Evolutionary conservation across 2,329 filamentous ascomycete genomes (phyloP), one percentile per base, ranked within the genome.

Genomic region (Clonostachys chloroleuca): DNA sequence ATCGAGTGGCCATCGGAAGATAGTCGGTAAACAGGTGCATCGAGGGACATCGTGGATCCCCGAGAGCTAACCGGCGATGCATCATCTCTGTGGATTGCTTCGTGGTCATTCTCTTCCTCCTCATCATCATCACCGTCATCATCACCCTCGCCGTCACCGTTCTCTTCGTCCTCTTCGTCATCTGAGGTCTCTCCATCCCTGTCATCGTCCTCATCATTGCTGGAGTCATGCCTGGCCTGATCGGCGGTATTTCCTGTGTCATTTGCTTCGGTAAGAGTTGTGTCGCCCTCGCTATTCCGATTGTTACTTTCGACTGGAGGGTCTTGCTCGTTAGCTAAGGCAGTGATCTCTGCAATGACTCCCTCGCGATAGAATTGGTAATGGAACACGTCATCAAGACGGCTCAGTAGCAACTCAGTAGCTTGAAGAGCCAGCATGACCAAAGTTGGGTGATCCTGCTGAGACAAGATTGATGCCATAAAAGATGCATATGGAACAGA

Each of bases 331-430:
- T 68, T 76, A 1, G 90, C 86, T 34, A 99, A 73, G 60, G 91
- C 92, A 33, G 83, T 78, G 45, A 99, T 95, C 63, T 99, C 92
- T 2, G 87, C 78, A 56, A 97, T 92, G 40, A 99, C 94, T 35
- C 94, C 94, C 68, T 99, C 95, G 1, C 94, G 88, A 61, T 99
- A 95, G 56, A 99, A 92, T 58, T 99, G 95, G 58, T 96, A 95
- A 24, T 89, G 85, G 61, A 99, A 99, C 33, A 97, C 88, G 18
- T 85, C 78, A 52, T 92, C 89, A 6, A 99, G 73, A 16, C 95
- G 84, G 58, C 84, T 86, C 50, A 96, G 78, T 1, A 99, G 78
- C 6, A 99, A 74, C 63, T 96, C 92, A 0, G 92, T 89, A 36
- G 92, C 92, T 60, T 96, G 89, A 14, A 99, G 73, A 16, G 90